phyloP scores from a whole-genome alignment of 352 stramenopile genomes.

The Phytophthora crassamura region DNA sequence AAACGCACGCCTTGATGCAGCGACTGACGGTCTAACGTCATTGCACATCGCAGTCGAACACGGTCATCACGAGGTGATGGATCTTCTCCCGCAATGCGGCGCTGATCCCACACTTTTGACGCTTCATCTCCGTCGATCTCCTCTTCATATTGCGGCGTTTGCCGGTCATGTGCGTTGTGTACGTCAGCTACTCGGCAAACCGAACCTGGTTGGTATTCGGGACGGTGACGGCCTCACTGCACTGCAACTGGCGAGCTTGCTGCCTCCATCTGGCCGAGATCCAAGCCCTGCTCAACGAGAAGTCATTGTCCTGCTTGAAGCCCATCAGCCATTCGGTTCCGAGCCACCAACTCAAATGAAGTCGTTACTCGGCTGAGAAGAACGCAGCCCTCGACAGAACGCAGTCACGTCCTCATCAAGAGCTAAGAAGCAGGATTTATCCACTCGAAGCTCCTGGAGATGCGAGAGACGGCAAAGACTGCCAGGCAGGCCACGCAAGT shows the following conservation, averaged over 20 bases:
- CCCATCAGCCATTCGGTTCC: slow-evolving; percentile 5
- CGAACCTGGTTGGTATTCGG: slow-evolving; percentile 13
- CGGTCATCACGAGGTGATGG: slow-evolving; percentile 32
- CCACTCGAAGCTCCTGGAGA: slow-evolving; percentile 49
- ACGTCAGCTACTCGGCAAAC: slow-evolving; percentile 17
- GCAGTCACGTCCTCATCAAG: slow-evolving; percentile 38
- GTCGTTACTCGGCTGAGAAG: slow-evolving; percentile 52
- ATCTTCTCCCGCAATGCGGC: slow-evolving; percentile 48
- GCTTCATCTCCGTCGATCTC: slow-evolving; percentile 22
- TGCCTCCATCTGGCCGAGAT: neutral
- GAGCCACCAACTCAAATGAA: slow-evolving; percentile 3
- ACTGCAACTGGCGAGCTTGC: slow-evolving; percentile 34
- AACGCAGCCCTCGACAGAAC: slow-evolving; percentile 46
- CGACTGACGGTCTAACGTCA: slow-evolving; percentile 37
- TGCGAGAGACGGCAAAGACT: slow-evolving; percentile 29
- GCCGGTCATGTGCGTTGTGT: slow-evolving; percentile 25
- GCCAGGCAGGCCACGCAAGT: slow-evolving; percentile 35
- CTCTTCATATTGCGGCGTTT: slow-evolving; percentile 43
- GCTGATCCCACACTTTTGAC: slow-evolving; percentile 34
- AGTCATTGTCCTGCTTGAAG: slow-evolving; percentile 37
- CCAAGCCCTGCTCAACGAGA: slow-evolving; percentile 16
- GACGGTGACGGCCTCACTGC: slow-evolving; percentile 39
- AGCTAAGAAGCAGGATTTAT: slow-evolving; percentile 60
- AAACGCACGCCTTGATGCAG: slow-evolving; percentile 27
- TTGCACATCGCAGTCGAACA: slow-evolving; percentile 39